A percentile compares a stretch with the other conserved stretches of the same genome.
Evolutionary conservation across 2,329 filamentous ascomycete species (phyloP).

Genomic region (Diaporthe longicolla): DNA sequence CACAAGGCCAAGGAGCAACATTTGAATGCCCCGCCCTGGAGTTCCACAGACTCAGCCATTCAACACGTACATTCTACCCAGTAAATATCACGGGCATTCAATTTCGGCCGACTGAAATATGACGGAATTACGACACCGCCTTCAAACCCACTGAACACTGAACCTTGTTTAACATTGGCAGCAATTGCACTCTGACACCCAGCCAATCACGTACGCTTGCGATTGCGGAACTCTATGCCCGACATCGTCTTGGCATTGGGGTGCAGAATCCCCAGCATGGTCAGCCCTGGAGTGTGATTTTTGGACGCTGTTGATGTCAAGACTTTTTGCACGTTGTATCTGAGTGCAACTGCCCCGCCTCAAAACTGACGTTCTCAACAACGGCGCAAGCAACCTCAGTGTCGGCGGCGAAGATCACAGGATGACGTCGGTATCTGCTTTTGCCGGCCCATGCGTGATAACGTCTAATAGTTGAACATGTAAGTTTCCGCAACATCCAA

Average conservation of each 20-base stretch:
- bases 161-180: neutral
- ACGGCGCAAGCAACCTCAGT: too few species aligned
- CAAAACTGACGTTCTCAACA: too few species aligned
- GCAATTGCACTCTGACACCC: neutral
- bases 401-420: too few species aligned
- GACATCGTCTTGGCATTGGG: slow-evolving; percentile 22
- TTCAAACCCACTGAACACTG: neutral
- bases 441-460: too few species aligned
- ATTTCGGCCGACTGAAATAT: neutral
- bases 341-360: too few species aligned
- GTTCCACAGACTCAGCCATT: neutral
- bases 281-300: neutral
- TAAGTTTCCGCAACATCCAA: neutral
- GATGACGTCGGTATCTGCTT: too few species aligned
- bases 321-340: neutral
- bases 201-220: neutral
- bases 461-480: neutral
- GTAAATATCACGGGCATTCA: neutral
- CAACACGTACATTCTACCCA: neutral
- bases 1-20: too few species aligned
- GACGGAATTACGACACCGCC: neutral
- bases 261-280: neutral
- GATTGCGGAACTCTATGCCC: neutral
- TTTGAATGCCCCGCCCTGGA: neutral
- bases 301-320: neutral